These are phyloP conservation scores for Tremella fuciformis DNA, from an alignment of 768 basidiomycete genomes.

Conservation along the genomic window DNA sequence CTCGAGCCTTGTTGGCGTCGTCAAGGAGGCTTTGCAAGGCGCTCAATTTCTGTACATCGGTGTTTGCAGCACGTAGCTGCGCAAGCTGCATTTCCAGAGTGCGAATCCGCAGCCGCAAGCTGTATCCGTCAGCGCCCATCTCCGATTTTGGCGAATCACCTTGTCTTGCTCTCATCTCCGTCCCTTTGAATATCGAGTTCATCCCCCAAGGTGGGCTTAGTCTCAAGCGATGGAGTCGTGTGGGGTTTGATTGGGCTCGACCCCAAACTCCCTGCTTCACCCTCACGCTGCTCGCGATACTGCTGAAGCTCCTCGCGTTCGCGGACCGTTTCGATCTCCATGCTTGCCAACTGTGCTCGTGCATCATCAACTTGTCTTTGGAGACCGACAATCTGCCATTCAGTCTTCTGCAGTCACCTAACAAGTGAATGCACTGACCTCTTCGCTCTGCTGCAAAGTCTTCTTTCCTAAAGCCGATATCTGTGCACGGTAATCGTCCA, in stretches of 20 bases:
- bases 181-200: conserved; percentile 73
- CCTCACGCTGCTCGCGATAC: conserved; percentile 64
- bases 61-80: conserved; percentile 68
- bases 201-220: conserved; percentile 64
- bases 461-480: conserved; percentile 77
- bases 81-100: conserved; percentile 78
- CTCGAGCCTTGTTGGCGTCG: conserved; percentile 86
- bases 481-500: conserved; percentile 88
- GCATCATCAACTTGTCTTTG: conserved; percentile 64
- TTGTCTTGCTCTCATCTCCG: conserved; percentile 73
- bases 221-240: neutral
- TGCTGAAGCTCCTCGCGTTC: conserved; percentile 82
- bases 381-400: conserved; percentile 64
- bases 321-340: conserved; percentile 62
- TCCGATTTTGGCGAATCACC: conserved; percentile 25
- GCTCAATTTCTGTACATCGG: conserved; percentile 69
- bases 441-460: conserved; percentile 41
- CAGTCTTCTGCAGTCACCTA: neutral
- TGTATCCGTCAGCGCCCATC: conserved; percentile 11
- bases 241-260: too few relatives aligned
- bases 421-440: conserved; percentile 6
- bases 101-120: conserved; percentile 77
- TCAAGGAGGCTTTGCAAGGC: conserved; percentile 89
- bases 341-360: conserved; percentile 20
- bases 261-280: too few relatives aligned